Conservation (phyloP, 257 asterid species). For the Paraleonurus japonicus region DNA sequence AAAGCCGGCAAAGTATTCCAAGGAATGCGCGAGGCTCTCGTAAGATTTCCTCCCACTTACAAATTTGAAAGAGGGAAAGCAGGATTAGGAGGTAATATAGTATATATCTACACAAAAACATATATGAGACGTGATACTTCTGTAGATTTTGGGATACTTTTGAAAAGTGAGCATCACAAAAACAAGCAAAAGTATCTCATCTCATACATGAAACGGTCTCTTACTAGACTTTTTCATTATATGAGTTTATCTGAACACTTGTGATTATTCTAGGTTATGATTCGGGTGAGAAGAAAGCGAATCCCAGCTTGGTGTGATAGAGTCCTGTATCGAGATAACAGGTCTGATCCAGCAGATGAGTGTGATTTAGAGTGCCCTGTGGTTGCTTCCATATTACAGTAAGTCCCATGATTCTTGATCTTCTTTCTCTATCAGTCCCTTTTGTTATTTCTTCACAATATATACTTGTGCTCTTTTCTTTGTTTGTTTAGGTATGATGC, state of each 20-base stretch:
- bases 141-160: too few relatives aligned
- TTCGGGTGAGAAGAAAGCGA: slow-evolving; percentile 94
- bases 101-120: not conserved
- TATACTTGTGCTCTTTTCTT: not conserved
- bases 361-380: slow-evolving; percentile 92
- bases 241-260: not conserved
- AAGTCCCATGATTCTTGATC: slow-evolving; percentile 31
- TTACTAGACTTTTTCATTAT: too few relatives aligned
- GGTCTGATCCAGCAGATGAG: slow-evolving; percentile 47
- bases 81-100: slow-evolving; percentile 75
- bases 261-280: slow-evolving; percentile 65
- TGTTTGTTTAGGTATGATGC: slow-evolving; percentile 67
- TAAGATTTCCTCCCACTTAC: slow-evolving; percentile 94
- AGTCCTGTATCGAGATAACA: slow-evolving; percentile 76
- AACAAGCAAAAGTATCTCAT: too few relatives aligned
- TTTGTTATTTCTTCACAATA: not conserved
- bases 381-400: slow-evolving; percentile 75
- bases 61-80: slow-evolving; percentile 90
- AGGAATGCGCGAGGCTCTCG: slow-evolving; percentile 96
- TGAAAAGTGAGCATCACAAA: too few relatives aligned
- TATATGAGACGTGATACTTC: too few relatives aligned
- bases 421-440: not conserved
- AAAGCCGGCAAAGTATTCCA: slow-evolving; percentile 90
- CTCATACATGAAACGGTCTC: too few relatives aligned
- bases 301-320: slow-evolving; percentile 99